These are phyloP conservation scores for Dictyostelium capitatum DNA, from an alignment of 78 protist genomes.

Conservation along the genomic window DNA sequence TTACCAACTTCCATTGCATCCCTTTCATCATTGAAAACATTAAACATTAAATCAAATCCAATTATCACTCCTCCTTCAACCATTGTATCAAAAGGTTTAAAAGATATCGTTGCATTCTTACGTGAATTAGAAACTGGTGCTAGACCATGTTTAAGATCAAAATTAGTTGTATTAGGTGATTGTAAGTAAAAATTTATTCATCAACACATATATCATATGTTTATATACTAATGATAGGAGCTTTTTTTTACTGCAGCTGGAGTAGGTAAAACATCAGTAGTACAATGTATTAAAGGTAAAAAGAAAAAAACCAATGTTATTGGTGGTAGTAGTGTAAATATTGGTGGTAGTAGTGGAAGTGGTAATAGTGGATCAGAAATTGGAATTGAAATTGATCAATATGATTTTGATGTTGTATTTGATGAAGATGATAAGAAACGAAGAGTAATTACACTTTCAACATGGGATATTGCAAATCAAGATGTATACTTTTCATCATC, in stretches of 20 bases:
- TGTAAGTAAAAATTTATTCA: no score
- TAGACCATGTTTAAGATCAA: conserved; percentile 70
- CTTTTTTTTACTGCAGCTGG: neutral
- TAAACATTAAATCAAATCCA: conserved; percentile 70
- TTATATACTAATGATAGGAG: no score
- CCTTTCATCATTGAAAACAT: conserved; percentile 26
- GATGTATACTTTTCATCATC: conserved; percentile 74
- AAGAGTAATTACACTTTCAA: conserved; percentile 39
- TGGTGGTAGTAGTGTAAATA: neutral
- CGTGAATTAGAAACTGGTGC: conserved; percentile 81
- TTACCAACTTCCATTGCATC: conserved; percentile 66
- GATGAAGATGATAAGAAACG: conserved; percentile 75
- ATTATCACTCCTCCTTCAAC: conserved; percentile 78
- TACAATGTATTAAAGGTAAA: conserved; percentile 61
- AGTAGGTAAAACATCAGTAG: conserved; percentile 61
- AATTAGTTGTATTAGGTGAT: conserved; percentile 61
- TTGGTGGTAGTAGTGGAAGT: neutral
- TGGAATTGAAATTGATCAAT: conserved; percentile 74
- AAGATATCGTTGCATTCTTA: conserved; percentile 51
- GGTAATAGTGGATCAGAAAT: neutral
- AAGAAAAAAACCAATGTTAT: conserved; percentile 37
- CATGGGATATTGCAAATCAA: conserved; percentile 80
- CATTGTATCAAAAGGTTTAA: conserved; percentile 56
- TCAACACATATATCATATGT: neutral
- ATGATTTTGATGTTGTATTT: conserved; percentile 61